phyloP scores from a whole-genome alignment of 2,329 filamentous ascomycete genomes.

The Phaeomoniella chlamydospora region DNA sequence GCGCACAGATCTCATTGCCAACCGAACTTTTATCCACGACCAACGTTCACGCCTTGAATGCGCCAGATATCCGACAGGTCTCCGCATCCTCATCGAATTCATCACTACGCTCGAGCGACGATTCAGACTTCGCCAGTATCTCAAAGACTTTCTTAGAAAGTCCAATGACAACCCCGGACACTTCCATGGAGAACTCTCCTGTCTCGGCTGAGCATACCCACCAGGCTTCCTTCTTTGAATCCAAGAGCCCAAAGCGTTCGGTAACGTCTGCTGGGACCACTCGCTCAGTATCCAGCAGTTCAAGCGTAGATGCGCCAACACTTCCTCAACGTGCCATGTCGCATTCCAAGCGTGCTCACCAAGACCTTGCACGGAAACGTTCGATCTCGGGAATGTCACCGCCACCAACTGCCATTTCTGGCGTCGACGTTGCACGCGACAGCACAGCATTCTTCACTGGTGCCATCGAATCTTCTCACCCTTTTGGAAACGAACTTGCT shows the following conservation, averaged over 20 bases:
- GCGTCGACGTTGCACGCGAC: conserved; percentile 17
- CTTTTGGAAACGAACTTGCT: conserved; percentile 79
- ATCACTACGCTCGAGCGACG: conserved; percentile 48
- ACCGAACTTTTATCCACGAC: conserved; percentile 83
- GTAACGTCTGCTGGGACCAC: conserved; percentile 43
- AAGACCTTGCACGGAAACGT: conserved; percentile 55
- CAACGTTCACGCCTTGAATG: conserved; percentile 91
- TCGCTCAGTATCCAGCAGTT: conserved; percentile 28
- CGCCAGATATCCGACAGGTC: conserved; percentile 55
- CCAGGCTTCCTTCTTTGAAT: conserved; percentile 43
- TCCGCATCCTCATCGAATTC: conserved; percentile 29
- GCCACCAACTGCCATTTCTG: conserved; percentile 20
- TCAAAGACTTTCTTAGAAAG: conserved; percentile 37
- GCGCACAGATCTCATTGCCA: conserved; percentile 61
- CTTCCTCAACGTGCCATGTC: conserved; percentile 70
- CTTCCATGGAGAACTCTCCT: conserved; percentile 31
- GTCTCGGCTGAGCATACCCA: conserved; percentile 41
- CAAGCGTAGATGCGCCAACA: conserved; percentile 40
- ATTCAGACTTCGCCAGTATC: conserved; percentile 44
- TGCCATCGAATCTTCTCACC: conserved; percentile 37
- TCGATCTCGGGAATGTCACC: conserved; percentile 41
- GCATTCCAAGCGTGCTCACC: conserved; percentile 78
- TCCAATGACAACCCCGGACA: conserved; percentile 21
- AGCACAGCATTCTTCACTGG: conserved; percentile 22
- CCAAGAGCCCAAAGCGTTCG: conserved; percentile 52